Conservation (phyloP, 2,329 filamentous ascomycete species). For the Calonectria crousiana region DNA sequence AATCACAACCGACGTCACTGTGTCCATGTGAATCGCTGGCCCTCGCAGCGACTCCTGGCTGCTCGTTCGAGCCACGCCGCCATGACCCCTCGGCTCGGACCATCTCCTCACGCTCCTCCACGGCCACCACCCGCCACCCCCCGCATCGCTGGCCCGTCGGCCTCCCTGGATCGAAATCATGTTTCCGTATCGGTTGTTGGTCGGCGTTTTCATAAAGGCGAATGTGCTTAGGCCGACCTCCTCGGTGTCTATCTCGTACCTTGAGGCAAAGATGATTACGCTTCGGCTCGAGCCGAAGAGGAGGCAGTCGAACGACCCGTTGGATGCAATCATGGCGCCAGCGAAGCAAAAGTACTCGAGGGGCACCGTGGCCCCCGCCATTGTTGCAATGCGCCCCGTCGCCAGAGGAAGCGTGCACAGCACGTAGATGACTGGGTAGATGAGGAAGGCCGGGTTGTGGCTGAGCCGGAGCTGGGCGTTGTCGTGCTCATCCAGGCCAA, state of each 20-base stretch:
- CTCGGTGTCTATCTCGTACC: slow-evolving; percentile 52
- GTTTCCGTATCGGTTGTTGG: slow-evolving; percentile 55
- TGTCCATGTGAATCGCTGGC: slow-evolving; percentile 58
- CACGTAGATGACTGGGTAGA: slow-evolving; percentile 78
- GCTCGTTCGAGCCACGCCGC: slow-evolving; percentile 35
- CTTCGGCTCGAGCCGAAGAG: slow-evolving; percentile 66
- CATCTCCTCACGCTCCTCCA: slow-evolving; percentile 33
- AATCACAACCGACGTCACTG: slow-evolving; percentile 56
- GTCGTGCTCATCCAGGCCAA: slow-evolving; percentile 15
- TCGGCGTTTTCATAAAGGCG: slow-evolving; percentile 59
- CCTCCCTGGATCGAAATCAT: slow-evolving; percentile 54
- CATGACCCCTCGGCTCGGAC: slow-evolving; percentile 22
- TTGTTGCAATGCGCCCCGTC: slow-evolving; percentile 71
- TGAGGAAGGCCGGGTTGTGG: slow-evolving; percentile 68
- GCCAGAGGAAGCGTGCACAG: slow-evolving; percentile 77
- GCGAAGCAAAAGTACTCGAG: slow-evolving; percentile 70
- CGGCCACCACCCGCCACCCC: slow-evolving; percentile 43
- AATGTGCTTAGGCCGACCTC: slow-evolving; percentile 66
- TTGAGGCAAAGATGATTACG: slow-evolving; percentile 62
- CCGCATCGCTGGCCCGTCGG: slow-evolving; percentile 22
- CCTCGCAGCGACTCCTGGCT: slow-evolving; percentile 51
- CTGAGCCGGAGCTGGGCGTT: slow-evolving; percentile 33
- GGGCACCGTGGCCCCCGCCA: slow-evolving; percentile 65
- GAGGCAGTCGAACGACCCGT: slow-evolving; percentile 67
- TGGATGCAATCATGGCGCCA: slow-evolving; percentile 68